Percentiles rank a stretch among this genome's conserved stretches.
These are phyloP conservation scores for Dalechampia spathulata DNA, from an alignment of 441 rosid genomes.

Conservation along the genomic window DNA sequence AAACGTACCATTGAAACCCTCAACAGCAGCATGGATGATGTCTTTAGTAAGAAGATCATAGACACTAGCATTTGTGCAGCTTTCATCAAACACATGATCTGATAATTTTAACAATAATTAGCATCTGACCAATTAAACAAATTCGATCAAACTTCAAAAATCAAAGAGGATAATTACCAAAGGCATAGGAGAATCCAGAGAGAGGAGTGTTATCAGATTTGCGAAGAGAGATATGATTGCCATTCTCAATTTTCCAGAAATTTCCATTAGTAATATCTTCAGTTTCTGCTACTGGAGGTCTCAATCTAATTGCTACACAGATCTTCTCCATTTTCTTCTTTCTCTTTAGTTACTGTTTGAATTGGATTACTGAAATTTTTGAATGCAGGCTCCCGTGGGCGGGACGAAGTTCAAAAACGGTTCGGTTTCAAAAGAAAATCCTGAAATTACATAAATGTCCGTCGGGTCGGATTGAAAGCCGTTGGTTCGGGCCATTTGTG, in stretches of 20 bases:
- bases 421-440: too few relatives aligned
- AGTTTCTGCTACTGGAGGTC: conserved; percentile 37
- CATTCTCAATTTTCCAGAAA: conserved; percentile 62
- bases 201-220: conserved; percentile 63
- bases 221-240: conserved; percentile 67
- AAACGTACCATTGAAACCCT: conserved; percentile 71
- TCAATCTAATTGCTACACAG: conserved; percentile 78
- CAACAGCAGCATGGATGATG: conserved; percentile 63
- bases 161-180: conserved; percentile 43
- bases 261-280: conserved; percentile 33
- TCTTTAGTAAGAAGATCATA: conserved; percentile 80
- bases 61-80: conserved; percentile 50
- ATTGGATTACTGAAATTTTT: too few relatives aligned
- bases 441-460: too few relatives aligned
- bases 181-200: conserved; percentile 56
- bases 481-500: too few relatives aligned
- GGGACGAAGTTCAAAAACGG: too few relatives aligned
- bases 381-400: too few relatives aligned
- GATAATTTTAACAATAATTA: neutral
- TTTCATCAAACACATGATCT: conserved; percentile 83
- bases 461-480: too few relatives aligned
- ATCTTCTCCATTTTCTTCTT: conserved; percentile 65
- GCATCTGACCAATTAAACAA: too few relatives aligned
- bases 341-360: too few relatives aligned
- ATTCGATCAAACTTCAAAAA: too few relatives aligned